phyloP scores from a whole-genome alignment of 805 yeast genomes.

The Saturnispora saitoi region DNA sequence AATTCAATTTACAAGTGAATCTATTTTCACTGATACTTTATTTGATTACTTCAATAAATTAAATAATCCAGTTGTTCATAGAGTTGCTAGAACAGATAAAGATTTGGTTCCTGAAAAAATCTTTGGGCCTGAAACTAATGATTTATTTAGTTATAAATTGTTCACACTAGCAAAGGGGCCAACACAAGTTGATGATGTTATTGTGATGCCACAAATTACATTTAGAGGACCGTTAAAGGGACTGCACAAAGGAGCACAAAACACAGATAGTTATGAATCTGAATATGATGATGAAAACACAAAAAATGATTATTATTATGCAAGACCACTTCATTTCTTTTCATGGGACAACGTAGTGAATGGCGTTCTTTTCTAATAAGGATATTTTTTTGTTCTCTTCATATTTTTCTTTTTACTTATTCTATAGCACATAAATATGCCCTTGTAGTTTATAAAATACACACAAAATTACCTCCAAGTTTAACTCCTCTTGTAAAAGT shows the following conservation, averaged over 20 bases:
- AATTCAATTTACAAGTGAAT: conserved; percentile 28
- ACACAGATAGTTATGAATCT: conserved; percentile 13
- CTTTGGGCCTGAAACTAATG: conserved; percentile 25
- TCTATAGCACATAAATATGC: not conserved
- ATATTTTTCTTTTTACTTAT: too few relatives aligned
- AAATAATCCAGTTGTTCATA: conserved; percentile 21
- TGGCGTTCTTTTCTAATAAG: conserved; percentile 4
- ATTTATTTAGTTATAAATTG: conserved; percentile 23
- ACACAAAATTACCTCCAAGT: too few relatives aligned
- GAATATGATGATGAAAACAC: conserved; percentile 26
- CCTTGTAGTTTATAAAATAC: too few relatives aligned
- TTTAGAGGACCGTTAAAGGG: conserved; percentile 19
- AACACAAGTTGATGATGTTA: conserved; percentile 26
- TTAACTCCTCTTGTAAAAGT: too few relatives aligned
- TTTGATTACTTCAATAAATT: conserved; percentile 26
- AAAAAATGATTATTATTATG: conserved; percentile 24
- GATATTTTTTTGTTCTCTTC: not conserved
- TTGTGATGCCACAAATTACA: conserved; percentile 26
- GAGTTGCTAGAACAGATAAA: conserved; percentile 27
- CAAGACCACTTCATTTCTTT: conserved; percentile 24
- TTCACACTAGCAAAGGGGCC: conserved; percentile 27
- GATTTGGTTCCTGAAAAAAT: conserved; percentile 20
- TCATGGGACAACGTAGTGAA: conserved; percentile 18
- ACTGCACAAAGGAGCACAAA: conserved; percentile 12
- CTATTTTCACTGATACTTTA: conserved; percentile 29